These are phyloP conservation scores for Fraxinus americana DNA, from an alignment of 257 asterid species.

Conservation along the genomic window DNA sequence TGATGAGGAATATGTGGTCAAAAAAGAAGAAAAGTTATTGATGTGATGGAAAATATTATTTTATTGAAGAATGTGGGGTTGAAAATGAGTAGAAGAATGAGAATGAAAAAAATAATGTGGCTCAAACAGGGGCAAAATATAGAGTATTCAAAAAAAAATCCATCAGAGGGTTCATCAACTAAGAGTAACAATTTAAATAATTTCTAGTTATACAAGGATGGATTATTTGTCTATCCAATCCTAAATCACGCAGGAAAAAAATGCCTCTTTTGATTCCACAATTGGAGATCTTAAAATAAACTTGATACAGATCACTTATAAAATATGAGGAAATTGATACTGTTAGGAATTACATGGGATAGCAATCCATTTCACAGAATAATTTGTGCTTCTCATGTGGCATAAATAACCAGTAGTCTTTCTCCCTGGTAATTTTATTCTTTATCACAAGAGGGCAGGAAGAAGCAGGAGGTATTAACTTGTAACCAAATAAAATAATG, in stretches of 20 bases:
- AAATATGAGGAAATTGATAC: neutral
- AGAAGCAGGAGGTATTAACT: neutral
- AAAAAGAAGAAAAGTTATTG: too few species aligned
- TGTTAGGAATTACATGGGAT: neutral
- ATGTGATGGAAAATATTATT: too few species aligned
- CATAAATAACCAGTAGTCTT: neutral
- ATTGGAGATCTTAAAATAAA: neutral
- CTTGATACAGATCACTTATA: neutral
- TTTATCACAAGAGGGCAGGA: neutral
- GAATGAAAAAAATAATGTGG: too few species aligned
- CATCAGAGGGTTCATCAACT: constrained; percentile 1
- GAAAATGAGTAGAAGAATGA: too few species aligned
- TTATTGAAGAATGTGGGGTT: too few species aligned
- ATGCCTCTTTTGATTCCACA: neutral
- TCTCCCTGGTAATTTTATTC: neutral
- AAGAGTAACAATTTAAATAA: constrained; percentile 1
- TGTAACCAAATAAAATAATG: neutral
- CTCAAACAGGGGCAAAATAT: too few species aligned
- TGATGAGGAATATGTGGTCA: too few species aligned
- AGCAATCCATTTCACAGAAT: neutral
- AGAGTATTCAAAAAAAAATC: constrained; percentile 2
- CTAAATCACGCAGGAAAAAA: neutral
- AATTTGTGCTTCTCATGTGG: neutral
- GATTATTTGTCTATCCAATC: neutral
- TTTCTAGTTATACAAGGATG: neutral